Percentiles rank a stretch among this genome's conserved stretches.
phyloP scores from a whole-genome alignment of 805 yeast genomes.

The Starmera pachycereana region DNA sequence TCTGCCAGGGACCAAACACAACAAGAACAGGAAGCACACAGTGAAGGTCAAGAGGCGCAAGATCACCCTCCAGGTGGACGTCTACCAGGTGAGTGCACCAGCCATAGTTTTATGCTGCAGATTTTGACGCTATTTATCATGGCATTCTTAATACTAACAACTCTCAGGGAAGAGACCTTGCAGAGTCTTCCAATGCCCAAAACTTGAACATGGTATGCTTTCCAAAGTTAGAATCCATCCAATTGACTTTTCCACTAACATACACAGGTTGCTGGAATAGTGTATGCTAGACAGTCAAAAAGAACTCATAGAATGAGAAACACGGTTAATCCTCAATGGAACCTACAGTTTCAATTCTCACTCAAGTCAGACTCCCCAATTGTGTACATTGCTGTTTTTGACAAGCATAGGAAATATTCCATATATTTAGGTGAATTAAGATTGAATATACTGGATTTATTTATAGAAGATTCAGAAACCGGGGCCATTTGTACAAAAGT shows the following conservation, averaged over 20 bases:
- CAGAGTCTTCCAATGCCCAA: neutral
- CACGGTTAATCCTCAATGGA: constrained; percentile 17
- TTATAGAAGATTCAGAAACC: constrained; percentile 4
- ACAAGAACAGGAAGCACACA: constrained; percentile 1
- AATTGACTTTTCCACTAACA: no score
- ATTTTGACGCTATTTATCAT: no score
- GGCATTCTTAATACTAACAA: neutral
- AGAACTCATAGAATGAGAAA: constrained; percentile 11
- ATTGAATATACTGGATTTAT: constrained; percentile 12
- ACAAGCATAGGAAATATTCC: constrained; percentile 17
- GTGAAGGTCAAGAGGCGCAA: constrained; percentile 4
- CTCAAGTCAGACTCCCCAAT: constrained; percentile 5
- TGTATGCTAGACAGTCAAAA: constrained; percentile 13
- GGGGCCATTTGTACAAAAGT: constrained; percentile 5
- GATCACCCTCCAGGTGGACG: constrained; percentile 8
- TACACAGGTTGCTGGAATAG: constrained; percentile 15
- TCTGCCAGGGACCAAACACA: constrained; percentile 1
- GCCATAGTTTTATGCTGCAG: no score
- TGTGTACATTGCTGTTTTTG: constrained; percentile 16
- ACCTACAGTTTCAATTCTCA: constrained; percentile 8
- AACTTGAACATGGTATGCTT: no score
- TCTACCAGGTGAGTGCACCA: constrained; percentile 8
- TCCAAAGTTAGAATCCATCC: neutral
- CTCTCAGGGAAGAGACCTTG: no score
- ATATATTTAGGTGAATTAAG: constrained; percentile 19